Evolutionary conservation across 768 basidiomycete species (phyloP).

Genomic region (Boletales sp.): DNA sequence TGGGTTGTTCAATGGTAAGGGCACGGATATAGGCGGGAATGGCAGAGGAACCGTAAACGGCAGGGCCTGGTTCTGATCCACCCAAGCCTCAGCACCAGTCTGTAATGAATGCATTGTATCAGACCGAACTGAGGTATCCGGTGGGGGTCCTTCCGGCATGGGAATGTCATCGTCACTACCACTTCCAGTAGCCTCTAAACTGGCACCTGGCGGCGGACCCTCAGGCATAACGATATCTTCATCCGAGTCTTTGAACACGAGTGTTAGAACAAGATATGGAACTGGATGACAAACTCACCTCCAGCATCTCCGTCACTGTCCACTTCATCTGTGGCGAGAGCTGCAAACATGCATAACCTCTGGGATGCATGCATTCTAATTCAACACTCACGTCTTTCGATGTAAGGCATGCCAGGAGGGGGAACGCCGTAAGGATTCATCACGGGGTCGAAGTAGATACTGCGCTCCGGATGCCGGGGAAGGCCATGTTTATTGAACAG

Average conservation of each 20-base stretch:
- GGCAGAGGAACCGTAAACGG: not conserved
- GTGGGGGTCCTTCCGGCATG: conserved; percentile 84
- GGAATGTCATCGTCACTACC: conserved; percentile 81
- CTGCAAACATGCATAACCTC: conserved; percentile 33
- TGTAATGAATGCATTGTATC: not conserved
- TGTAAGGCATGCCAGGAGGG: conserved; percentile 96
- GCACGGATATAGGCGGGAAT: conserved; percentile 28
- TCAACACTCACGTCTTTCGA: conserved; percentile 69
- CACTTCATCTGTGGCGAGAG: conserved; percentile 57
- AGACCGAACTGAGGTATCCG: conserved; percentile 25
- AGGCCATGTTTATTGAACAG: conserved; percentile 81
- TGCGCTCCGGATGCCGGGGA: conserved; percentile 86
- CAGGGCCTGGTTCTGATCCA: conserved; percentile 9
- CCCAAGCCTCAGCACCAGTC: not conserved
- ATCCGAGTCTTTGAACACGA: conserved; percentile 29
- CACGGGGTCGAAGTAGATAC: conserved; percentile 88
- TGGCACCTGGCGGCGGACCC: conserved; percentile 51
- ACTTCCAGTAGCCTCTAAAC: conserved; percentile 37
- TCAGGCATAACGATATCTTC: conserved; percentile 66
- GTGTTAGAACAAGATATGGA: not conserved
- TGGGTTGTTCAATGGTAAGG: conserved; percentile 16
- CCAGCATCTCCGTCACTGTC: conserved; percentile 60
- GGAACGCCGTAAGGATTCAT: conserved; percentile 94
- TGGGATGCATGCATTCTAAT: not conserved
- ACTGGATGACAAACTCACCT: conserved; percentile 25